Evolutionary conservation across 441 rosid species (phyloP).

Genomic region (Erysimum pusillum): DNA sequence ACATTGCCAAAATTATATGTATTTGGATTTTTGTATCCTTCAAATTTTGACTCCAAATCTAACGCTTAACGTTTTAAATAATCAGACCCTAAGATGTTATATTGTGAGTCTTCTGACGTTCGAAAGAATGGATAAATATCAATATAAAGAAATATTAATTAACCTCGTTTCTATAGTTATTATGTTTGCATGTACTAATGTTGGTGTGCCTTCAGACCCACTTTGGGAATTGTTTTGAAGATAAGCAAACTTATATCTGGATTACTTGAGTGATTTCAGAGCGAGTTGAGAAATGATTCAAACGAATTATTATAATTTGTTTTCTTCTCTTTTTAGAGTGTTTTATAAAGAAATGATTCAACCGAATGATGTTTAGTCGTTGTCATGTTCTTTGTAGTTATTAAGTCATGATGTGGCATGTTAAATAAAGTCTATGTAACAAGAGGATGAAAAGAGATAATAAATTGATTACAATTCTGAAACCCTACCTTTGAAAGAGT

Average conservation of each 20-base stretch:
- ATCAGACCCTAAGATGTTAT: too few relatives aligned
- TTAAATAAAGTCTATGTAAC: not conserved
- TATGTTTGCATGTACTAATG: not conserved
- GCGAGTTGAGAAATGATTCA: constrained; percentile 4
- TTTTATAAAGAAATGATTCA: constrained; percentile 7
- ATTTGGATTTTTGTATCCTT: too few relatives aligned
- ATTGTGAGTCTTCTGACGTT: too few relatives aligned
- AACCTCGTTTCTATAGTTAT: not conserved
- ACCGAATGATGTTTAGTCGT: constrained; percentile 14
- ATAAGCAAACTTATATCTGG: constrained; percentile 13
- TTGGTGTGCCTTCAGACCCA: not conserved
- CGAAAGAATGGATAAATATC: not conserved
- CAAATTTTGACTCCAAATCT: not conserved
- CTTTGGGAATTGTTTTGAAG: constrained; percentile 32
- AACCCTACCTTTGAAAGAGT: not conserved
- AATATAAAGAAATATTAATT: not conserved
- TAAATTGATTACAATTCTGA: not conserved
- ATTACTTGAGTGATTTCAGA: constrained; percentile 29
- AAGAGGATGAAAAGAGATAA: not conserved
- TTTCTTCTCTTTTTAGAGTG: not conserved
- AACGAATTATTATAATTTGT: not conserved
- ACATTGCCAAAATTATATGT: too few relatives aligned
- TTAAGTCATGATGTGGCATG: constrained; percentile 28
- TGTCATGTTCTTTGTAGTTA: constrained; percentile 26
- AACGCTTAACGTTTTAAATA: too few relatives aligned